Base-by-base conservation (phyloP, 345 rosid species). In the Stellera chamaejasme region DNA sequence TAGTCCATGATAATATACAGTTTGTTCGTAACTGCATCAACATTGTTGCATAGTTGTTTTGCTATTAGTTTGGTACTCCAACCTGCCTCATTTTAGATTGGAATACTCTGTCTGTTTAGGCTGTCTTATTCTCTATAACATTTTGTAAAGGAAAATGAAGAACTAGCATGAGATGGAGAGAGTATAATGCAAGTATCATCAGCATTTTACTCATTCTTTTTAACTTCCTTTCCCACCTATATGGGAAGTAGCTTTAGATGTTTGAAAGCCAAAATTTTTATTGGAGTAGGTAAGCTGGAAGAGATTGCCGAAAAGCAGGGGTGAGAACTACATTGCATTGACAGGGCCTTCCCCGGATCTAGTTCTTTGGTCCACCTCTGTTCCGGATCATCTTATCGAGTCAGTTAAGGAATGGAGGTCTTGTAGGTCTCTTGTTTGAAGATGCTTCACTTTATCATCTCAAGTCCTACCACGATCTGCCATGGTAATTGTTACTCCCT, bases 341-440 rank as follows among this genome's bases (percentile, higher is more conserved):
- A 87, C 98, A 1, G 92, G 95, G 55, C 82, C 75, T 43, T 55
- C 65, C 41, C 95, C 96, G 23, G 90, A 91, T 73, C 66, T 78
- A 48, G 64, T 51, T 47, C 66, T 58, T 27, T 91, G 98, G 98
- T 76, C 92, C 57, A 70, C 65, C 11, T 36, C 19, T 28, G 77
- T 91, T 47, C 91, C 96, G 14, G 51, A 23, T 16, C 74, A 47
- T 50, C 68, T 85, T 75, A 73, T 75, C 44, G 75, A 77, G 54
- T 12, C 59, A 52, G 90, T 91, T 45, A 74, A 69, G 66, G 73
- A 70, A 53, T 91, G 98, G 98, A 85, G 63, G 67, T 75, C 75
- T 11, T 84, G 84, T 28, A 57, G 49, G 60, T 60, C 77, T 52
- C 7, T 59, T 47, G 50, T 3, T 7, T 67, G 64, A 69, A 32